phyloP scores from a whole-genome alignment of 441 rosid genomes.

The Populus hybrid region DNA sequence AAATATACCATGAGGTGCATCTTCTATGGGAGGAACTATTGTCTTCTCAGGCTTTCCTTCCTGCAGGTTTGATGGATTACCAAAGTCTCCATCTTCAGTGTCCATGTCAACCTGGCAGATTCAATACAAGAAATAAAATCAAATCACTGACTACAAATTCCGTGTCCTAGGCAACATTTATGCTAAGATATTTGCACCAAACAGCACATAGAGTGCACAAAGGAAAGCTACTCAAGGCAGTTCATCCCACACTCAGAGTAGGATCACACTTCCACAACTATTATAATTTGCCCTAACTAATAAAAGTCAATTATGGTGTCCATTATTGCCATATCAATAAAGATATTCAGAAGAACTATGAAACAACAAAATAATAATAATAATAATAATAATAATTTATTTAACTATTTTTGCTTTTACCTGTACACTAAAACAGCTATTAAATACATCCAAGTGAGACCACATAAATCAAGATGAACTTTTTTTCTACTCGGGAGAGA shows the following conservation, averaged over 20 bases:
- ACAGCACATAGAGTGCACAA: background rate
- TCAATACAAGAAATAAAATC: slow-evolving; percentile 7
- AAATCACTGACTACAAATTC: background rate
- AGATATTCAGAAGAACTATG: no score
- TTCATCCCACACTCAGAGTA: background rate
- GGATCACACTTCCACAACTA: background rate
- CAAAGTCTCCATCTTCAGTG: slow-evolving; percentile 68
- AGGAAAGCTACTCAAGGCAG: background rate
- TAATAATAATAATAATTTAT: no score
- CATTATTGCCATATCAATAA: no score
- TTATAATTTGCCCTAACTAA: background rate
- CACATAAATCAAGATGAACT: no score
- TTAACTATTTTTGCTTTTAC: no score
- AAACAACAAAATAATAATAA: no score
- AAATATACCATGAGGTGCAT: slow-evolving; percentile 48
- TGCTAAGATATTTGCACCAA: background rate
- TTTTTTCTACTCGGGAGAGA: background rate
- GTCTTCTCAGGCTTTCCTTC: slow-evolving; percentile 42
- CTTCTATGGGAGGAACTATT: slow-evolving; percentile 25
- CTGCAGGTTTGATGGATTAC: slow-evolving; percentile 35
- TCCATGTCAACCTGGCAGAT: slow-evolving; percentile 86
- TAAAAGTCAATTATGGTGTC: background rate
- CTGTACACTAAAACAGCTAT: no score
- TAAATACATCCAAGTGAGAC: no score
- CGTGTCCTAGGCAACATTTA: background rate